Percentiles rank a stretch among this genome's conserved stretches.
These are phyloP conservation scores for Apiospora aurea DNA, from an alignment of 2,329 filamentous ascomycete species.

Conservation along the genomic window DNA sequence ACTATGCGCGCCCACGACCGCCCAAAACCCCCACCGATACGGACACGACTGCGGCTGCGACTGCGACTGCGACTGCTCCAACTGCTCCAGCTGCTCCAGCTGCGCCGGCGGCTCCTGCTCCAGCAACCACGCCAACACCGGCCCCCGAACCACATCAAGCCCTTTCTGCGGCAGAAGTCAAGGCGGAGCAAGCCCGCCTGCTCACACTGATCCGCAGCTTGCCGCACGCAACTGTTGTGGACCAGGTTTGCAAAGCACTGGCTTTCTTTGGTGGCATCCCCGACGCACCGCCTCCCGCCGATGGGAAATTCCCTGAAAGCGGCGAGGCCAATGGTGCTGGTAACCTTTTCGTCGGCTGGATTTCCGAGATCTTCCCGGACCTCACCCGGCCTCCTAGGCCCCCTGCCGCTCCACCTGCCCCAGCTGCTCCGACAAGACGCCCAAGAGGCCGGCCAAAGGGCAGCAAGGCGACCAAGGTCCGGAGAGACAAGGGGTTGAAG, in stretches of 20 bases:
- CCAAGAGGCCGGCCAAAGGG: conserved; percentile 63
- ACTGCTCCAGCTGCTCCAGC: conserved; percentile 25
- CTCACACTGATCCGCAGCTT: conserved; percentile 63
- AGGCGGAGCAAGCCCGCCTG: conserved; percentile 65
- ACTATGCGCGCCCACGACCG: conserved; percentile 42
- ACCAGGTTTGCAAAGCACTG: conserved; percentile 68
- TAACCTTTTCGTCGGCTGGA: conserved; percentile 65
- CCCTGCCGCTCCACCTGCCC: conserved; percentile 26
- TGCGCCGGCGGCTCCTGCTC: conserved; percentile 23
- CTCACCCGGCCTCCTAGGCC: conserved; percentile 42
- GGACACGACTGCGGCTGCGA: not conserved
- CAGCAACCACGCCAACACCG: conserved; percentile 17
- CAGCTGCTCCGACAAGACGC: conserved; percentile 46
- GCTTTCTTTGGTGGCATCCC: conserved; percentile 70
- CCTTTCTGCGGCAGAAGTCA: conserved; percentile 57
- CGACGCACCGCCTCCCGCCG: conserved; percentile 57
- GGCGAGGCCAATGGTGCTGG: conserved; percentile 63
- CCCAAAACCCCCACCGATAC: not conserved
- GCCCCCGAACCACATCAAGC: conserved; percentile 29
- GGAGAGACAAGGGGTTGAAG: conserved; percentile 59
- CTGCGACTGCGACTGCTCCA: conserved; percentile 17
- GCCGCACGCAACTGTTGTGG: conserved; percentile 63
- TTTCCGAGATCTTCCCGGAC: conserved; percentile 68
- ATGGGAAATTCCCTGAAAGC: conserved; percentile 62
- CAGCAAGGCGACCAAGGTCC: conserved; percentile 57